A percentile compares a stretch with the other conserved stretches of the same genome.
Evolutionary conservation across 129 eudicot genomes (phyloP).

Genomic region (carrot (Daucus carota)): DNA sequence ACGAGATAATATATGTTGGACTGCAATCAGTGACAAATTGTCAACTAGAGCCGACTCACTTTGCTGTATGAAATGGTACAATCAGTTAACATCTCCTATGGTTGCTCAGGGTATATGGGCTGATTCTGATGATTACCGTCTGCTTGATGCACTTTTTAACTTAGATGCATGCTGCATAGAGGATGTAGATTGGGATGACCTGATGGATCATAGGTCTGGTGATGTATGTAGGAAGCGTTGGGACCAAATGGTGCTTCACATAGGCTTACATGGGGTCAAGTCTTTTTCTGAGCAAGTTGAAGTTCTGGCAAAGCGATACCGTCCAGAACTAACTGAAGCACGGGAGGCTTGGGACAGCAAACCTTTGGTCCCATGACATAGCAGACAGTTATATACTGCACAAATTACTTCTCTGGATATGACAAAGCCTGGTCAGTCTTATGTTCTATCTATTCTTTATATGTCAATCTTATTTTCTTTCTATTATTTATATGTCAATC

Average conservation of each 20-base stretch:
- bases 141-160: conserved; percentile 39
- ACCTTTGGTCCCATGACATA: conserved; percentile 29
- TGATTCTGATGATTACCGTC: conserved; percentile 55
- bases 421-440: conserved; percentile 61
- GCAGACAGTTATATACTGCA: not conserved
- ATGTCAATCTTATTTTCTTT: not conserved
- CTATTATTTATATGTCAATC: too few relatives aligned
- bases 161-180: conserved; percentile 58
- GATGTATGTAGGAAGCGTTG: conserved; percentile 51
- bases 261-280: conserved; percentile 37
- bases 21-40: conserved; percentile 47
- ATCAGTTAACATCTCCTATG: conserved; percentile 53
- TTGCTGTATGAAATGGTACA: conserved; percentile 69
- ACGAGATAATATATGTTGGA: conserved; percentile 62
- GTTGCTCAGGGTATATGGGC: conserved; percentile 48
- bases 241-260: conserved; percentile 59
- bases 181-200: conserved; percentile 79
- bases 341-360: conserved; percentile 55
- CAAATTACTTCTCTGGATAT: conserved; percentile 80
- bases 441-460: not conserved
- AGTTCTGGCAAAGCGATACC: conserved; percentile 40
- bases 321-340: conserved; percentile 43
- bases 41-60: conserved; percentile 23
- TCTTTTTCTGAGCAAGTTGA: conserved; percentile 66
- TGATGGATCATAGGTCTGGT: conserved; percentile 52